Base-by-base conservation (phyloP, 2,329 filamentous ascomycete species). In the Dothideomycetes sp. region DNA sequence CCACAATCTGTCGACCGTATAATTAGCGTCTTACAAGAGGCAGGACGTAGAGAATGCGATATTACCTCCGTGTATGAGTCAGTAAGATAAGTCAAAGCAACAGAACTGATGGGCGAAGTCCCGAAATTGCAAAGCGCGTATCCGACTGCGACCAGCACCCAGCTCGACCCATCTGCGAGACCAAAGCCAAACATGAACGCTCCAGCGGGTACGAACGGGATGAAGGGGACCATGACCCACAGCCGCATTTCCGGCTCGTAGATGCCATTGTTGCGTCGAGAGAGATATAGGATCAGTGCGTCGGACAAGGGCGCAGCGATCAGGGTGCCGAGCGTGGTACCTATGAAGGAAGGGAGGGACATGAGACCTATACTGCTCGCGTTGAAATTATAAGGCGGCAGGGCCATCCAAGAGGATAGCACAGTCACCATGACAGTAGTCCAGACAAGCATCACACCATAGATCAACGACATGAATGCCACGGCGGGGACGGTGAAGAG, bases 331-430 rank as follows among this genome's bases (percentile, higher is more conserved):
- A 73, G 51, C 18, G 70, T 58, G 8, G 56, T 64, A 9, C 69
- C 58, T 61, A 1, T 41, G 48, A 72, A 67, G 0, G 69, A 66
- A 1, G 69, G 69, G 18, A 74, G 56, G 24, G 65, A 68, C 47
- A 72, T 68, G 31, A 73, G 59, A 1, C 70, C 71, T 1, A 66
- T 67, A 43, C 69, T 53, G 9, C 63, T 62, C 7, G 68, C 60
- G 16, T 58, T 59, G 52, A 75, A 72, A 55, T 68, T 69, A 45
- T 58, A 64, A 1, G 58, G 57, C 3, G 50, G 41, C 3, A 50
- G 51, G 9, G 58, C 46, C 47, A 69, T 57, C 40, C 56, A 60
- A 1, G 53, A 55, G 5, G 60, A 59, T 14, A 56, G 49, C 1
- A 52, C 54, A 0, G 60, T 61, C 2, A 54, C 54, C 34, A 65